Evolutionary conservation across 306 rosid species (phyloP).

Genomic region (Clitoria ternatea): DNA sequence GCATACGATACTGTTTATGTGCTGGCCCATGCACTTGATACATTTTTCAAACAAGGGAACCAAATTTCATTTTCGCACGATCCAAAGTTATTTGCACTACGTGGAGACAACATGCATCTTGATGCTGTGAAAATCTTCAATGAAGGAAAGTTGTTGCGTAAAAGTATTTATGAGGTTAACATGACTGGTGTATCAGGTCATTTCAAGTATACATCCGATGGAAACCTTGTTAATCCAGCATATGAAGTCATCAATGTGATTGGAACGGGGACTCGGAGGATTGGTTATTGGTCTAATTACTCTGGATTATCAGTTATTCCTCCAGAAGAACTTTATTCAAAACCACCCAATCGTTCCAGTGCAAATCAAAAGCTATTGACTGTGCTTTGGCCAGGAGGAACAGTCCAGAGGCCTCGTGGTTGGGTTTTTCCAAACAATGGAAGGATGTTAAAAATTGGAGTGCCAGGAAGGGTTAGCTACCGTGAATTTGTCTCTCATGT

Average conservation of each 20-base stretch:
- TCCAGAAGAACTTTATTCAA: constrained; percentile 67
- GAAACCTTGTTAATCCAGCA: constrained; percentile 67
- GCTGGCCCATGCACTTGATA: constrained; percentile 78
- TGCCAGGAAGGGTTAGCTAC: constrained; percentile 69
- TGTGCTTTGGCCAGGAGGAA: constrained; percentile 91
- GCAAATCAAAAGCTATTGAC: constrained; percentile 43
- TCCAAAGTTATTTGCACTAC: constrained; percentile 39
- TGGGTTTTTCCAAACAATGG: constrained; percentile 96
- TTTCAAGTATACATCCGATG: constrained; percentile 50
- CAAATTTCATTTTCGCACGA: constrained; percentile 61
- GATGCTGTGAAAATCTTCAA: constrained; percentile 72
- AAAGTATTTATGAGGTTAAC: constrained; percentile 52
- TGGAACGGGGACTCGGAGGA: constrained; percentile 61
- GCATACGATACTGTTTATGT: constrained; percentile 86
- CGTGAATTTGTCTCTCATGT: constrained; percentile 56
- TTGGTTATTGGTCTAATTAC: constrained; percentile 95
- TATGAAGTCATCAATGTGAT: constrained; percentile 82
- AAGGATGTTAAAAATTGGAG: constrained; percentile 67
- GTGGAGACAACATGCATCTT: constrained; percentile 51
- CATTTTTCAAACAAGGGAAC: constrained; percentile 75
- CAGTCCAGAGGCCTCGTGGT: constrained; percentile 73
- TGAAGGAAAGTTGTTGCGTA: constrained; percentile 58
- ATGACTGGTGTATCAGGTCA: constrained; percentile 81
- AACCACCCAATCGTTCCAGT: constrained; percentile 54
- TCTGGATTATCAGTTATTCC: constrained; percentile 66